phyloP scores from a whole-genome alignment of 2,329 filamentous ascomycete genomes.

The Diaporthe sp. region DNA sequence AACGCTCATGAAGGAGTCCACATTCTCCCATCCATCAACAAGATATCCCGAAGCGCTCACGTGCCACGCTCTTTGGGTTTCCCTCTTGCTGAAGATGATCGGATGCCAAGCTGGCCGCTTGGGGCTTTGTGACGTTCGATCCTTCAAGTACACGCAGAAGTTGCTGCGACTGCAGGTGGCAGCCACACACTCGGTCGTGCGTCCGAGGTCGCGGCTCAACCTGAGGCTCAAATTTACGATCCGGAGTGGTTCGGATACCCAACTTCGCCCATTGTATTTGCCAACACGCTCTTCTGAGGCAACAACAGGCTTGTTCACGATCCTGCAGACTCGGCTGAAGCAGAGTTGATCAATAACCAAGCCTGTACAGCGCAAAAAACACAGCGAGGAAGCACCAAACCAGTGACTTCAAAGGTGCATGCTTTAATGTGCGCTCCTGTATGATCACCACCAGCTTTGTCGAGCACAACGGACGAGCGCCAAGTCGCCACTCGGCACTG shows the following conservation, averaged over 20 bases:
- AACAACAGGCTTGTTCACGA: background rate
- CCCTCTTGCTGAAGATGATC: background rate
- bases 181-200: background rate
- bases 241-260: background rate
- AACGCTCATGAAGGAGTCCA: background rate
- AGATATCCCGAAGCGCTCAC: background rate
- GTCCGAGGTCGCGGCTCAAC: background rate
- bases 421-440: slow-evolving; percentile 29
- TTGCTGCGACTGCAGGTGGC: background rate
- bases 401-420: slow-evolving; percentile 18
- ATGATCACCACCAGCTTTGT: slow-evolving; percentile 28
- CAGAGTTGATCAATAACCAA: background rate
- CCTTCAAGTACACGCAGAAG: background rate
- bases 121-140: slow-evolving; percentile 1
- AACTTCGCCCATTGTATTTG: background rate
- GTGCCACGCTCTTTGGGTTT: background rate
- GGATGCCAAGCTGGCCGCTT: slow-evolving; percentile 15
- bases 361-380: background rate
- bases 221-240: background rate
- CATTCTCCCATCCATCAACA: background rate
- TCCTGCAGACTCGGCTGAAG: background rate
- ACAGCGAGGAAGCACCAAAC: background rate
- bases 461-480: slow-evolving; percentile 3
- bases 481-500: slow-evolving; percentile 15
- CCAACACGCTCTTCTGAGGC: background rate